A percentile compares a stretch with the other conserved stretches of the same genome.
These are phyloP conservation scores for Brettanomyces sp. DNA, from an alignment of 805 yeast genomes.

Conservation along the genomic window DNA sequence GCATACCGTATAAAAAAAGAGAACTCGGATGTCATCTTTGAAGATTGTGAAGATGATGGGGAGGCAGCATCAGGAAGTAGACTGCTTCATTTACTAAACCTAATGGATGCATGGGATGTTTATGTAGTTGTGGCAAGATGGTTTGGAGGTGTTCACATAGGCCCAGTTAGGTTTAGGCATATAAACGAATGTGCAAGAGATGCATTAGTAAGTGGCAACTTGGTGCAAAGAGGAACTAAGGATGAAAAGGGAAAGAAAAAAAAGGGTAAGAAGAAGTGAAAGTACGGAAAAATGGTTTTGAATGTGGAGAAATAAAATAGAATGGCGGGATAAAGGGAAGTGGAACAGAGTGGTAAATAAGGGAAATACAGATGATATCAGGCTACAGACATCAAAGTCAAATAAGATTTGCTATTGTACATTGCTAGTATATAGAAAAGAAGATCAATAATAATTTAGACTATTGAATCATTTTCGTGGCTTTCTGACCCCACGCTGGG, in stretches of 20 bases:
- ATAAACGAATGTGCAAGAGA: slow-evolving; percentile 85
- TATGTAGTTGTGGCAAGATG: slow-evolving; percentile 83
- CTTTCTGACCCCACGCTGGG: slow-evolving; percentile 1
- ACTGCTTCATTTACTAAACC: slow-evolving; percentile 63
- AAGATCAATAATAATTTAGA: not conserved
- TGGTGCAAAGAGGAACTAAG: slow-evolving; percentile 21
- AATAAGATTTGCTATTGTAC: not conserved
- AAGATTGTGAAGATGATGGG: slow-evolving; percentile 95
- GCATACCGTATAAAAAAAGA: slow-evolving; percentile 71
- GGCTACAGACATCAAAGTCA: no score
- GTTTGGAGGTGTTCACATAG: slow-evolving; percentile 88
- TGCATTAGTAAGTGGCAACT: slow-evolving; percentile 61
- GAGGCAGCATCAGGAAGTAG: slow-evolving; percentile 94
- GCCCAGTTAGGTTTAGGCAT: slow-evolving; percentile 91
- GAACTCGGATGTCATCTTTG: slow-evolving; percentile 45
- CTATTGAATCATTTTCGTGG: slow-evolving; percentile 3
- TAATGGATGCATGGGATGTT: slow-evolving; percentile 74
- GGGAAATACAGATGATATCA: no score
- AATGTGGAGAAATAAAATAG: no score
- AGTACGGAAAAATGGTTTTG: no score
- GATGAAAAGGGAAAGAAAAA: slow-evolving; percentile 12
- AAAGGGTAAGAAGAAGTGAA: not conserved
- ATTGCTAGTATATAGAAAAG: not conserved
- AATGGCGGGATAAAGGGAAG: no score
- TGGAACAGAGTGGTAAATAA: no score